phyloP scores from a whole-genome alignment of 2,329 filamentous ascomycete species.

The Cercospora sp. region DNA sequence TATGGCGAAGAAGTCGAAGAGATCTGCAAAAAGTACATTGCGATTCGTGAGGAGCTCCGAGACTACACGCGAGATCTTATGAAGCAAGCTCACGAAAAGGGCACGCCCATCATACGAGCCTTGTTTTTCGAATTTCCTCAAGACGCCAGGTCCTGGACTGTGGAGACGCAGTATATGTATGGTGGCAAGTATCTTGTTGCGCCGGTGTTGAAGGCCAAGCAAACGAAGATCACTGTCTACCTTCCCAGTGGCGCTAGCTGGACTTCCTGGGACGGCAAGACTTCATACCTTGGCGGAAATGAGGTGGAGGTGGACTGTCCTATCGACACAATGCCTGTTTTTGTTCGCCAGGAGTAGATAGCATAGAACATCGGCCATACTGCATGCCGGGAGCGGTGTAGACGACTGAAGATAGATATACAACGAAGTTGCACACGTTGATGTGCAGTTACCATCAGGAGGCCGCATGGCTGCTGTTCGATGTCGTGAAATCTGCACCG shows the following conservation, averaged over 20 bases:
- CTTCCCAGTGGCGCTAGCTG: conserved; percentile 54
- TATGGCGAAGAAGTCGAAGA: conserved; percentile 62
- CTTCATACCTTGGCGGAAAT: conserved; percentile 29
- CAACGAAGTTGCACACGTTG: not conserved
- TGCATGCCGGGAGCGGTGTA: not conserved
- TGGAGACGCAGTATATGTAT: conserved; percentile 66
- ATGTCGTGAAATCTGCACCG: not conserved
- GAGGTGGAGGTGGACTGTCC: conserved; percentile 25
- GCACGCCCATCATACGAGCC: conserved; percentile 62
- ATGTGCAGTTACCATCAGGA: not conserved
- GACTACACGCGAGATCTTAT: conserved; percentile 61
- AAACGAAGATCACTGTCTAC: conserved; percentile 53
- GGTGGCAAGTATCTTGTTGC: conserved; percentile 60
- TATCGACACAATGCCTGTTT: conserved; percentile 29
- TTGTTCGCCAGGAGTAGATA: conserved; percentile 16
- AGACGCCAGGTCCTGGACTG: conserved; percentile 56
- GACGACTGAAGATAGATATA: not conserved
- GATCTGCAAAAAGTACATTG: conserved; percentile 62
- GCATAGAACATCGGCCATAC: not conserved
- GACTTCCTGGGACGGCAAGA: conserved; percentile 44
- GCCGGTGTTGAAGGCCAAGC: conserved; percentile 56
- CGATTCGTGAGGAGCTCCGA: conserved; percentile 59
- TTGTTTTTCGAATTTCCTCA: conserved; percentile 65
- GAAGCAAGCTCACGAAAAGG: conserved; percentile 60
- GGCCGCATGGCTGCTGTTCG: not conserved